These are phyloP conservation scores for Paramecium octaurelia DNA, from an alignment of 73 alveolate species.

Conservation along the genomic window DNA sequence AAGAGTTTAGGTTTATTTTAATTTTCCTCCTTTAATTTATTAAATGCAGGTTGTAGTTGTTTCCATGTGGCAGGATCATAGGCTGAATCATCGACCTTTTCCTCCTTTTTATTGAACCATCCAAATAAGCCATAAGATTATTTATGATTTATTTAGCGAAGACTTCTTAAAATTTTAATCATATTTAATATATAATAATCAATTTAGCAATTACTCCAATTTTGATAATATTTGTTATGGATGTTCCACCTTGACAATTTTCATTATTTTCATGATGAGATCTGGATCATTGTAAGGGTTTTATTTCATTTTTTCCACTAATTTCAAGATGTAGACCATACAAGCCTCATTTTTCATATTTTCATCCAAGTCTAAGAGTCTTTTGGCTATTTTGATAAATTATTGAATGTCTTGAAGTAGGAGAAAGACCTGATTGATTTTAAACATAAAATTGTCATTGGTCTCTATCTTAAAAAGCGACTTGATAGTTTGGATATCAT, in stretches of 20 bases:
- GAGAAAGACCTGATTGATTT: constrained; percentile 38
- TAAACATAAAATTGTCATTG: constrained; percentile 43
- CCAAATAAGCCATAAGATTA: not conserved
- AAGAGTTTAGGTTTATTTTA: constrained; percentile 35
- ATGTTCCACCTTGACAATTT: constrained; percentile 36
- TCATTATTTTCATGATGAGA: constrained; percentile 30
- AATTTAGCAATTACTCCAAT: constrained; percentile 9
- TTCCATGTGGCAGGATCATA: constrained; percentile 57
- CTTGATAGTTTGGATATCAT: constrained; percentile 12
- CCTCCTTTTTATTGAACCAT: constrained; percentile 16
- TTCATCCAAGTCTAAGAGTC: constrained; percentile 53
- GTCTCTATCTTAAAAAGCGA: constrained; percentile 22
- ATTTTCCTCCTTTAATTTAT: constrained; percentile 28
- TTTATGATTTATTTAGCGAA: not conserved
- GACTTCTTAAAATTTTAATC: constrained; percentile 26
- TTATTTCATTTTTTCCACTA: constrained; percentile 44
- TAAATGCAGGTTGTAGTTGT: not conserved
- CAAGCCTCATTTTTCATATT: constrained; percentile 58
- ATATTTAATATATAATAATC: not conserved
- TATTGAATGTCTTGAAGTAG: constrained; percentile 31
- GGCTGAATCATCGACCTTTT: constrained; percentile 15
- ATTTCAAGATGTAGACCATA: constrained; percentile 41
- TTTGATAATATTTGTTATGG: constrained; percentile 29
- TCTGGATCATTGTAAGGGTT: constrained; percentile 49
- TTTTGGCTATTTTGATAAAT: constrained; percentile 51